Conservation (phyloP, 2,329 filamentous ascomycete genomes). For the Xylaria hypoxylon region DNA sequence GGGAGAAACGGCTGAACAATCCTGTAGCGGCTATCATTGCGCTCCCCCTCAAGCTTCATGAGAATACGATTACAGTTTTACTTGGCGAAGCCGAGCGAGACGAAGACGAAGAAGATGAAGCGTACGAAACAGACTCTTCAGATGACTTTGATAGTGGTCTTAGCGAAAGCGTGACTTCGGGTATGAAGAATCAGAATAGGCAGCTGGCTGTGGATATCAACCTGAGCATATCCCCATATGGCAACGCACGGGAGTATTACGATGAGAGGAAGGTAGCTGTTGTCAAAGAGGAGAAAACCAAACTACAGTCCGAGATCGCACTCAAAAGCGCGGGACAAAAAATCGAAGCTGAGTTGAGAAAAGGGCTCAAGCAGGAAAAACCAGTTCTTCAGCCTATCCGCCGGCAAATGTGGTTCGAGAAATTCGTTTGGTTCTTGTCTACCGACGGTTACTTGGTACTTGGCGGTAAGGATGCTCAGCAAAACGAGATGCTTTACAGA, state of each 20-base stretch:
- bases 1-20: slow-evolving; percentile 84
- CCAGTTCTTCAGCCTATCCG: slow-evolving; percentile 84
- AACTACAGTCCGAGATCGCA: slow-evolving; percentile 82
- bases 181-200: slow-evolving; percentile 61
- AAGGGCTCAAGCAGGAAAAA: slow-evolving; percentile 91
- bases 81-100: slow-evolving; percentile 77
- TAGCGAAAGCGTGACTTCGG: slow-evolving; percentile 50
- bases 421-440: slow-evolving; percentile 95
- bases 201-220: slow-evolving; percentile 84
- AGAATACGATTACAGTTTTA: slow-evolving; percentile 85
- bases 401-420: slow-evolving; percentile 94
- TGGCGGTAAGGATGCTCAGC: slow-evolving; percentile 86
- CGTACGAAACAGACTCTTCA: slow-evolving; percentile 75
- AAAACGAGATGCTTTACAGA: slow-evolving; percentile 92
- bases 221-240: slow-evolving; percentile 83
- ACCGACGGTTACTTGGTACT: slow-evolving; percentile 95
- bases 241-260: slow-evolving; percentile 92
- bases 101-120: slow-evolving; percentile 70
- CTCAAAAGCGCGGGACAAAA: slow-evolving; percentile 92
- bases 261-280: slow-evolving; percentile 87
- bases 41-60: slow-evolving; percentile 87
- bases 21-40: slow-evolving; percentile 88
- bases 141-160: slow-evolving; percentile 67
- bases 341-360: slow-evolving; percentile 85
- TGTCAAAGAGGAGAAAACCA: slow-evolving; percentile 87